phyloP scores from a whole-genome alignment of 768 basidiomycete genomes.

The Hydnum rufescens region DNA sequence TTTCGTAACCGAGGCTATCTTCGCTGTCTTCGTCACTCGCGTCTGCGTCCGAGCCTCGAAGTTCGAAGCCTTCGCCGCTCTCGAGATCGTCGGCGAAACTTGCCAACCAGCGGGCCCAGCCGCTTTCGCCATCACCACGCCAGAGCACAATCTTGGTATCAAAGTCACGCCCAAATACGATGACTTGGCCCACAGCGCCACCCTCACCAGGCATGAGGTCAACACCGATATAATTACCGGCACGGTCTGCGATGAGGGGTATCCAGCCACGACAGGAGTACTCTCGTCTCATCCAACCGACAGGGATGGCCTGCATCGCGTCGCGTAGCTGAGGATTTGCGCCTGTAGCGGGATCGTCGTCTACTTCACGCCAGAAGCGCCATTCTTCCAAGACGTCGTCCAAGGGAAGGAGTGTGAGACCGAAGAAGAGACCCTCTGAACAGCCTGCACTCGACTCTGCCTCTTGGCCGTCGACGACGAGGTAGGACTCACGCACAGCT shows the following conservation, averaged over 20 bases:
- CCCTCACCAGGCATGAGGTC: slow-evolving; percentile 45
- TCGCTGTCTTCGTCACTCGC: slow-evolving; percentile 46
- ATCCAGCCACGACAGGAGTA: slow-evolving; percentile 96
- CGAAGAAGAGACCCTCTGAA: slow-evolving; percentile 84
- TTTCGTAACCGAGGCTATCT: slow-evolving; percentile 69
- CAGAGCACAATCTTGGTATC: slow-evolving; percentile 94
- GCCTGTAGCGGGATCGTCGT: slow-evolving; percentile 70
- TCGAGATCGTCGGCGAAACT: slow-evolving; percentile 85
- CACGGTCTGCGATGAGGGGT: slow-evolving; percentile 81
- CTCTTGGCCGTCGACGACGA: slow-evolving; percentile 82
- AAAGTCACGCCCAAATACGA: slow-evolving; percentile 97
- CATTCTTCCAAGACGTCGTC: slow-evolving; percentile 92
- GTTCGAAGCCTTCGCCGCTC: slow-evolving; percentile 70
- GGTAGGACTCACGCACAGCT: slow-evolving; percentile 80
- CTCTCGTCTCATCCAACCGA: slow-evolving; percentile 67
- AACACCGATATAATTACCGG: slow-evolving; percentile 90
- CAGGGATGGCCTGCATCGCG: slow-evolving; percentile 76
- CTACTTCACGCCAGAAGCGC: slow-evolving; percentile 90
- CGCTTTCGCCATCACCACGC: slow-evolving; percentile 72
- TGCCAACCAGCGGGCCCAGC: slow-evolving; percentile 92
- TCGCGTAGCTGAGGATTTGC: slow-evolving; percentile 51
- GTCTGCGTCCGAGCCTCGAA: slow-evolving; percentile 34
- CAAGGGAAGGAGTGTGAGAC: slow-evolving; percentile 77
- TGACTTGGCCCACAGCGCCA: slow-evolving; percentile 76
- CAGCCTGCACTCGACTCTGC: slow-evolving; percentile 74